These are phyloP conservation scores for Nepenthes mirabilis DNA, from an alignment of 148 eudicot species.

Conservation along the genomic window DNA sequence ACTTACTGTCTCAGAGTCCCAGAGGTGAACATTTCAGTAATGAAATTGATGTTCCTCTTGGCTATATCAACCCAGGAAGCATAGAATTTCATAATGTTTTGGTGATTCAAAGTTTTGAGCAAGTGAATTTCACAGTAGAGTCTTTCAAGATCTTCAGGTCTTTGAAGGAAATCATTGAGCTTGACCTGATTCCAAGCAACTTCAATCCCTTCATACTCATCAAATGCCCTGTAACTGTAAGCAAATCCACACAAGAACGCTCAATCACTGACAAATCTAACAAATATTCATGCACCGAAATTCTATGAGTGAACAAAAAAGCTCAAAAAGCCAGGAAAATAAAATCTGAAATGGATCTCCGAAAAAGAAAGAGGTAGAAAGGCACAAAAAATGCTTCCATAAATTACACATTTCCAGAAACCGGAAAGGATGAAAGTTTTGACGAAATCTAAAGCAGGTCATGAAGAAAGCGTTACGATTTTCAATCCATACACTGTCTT, in stretches of 20 bases:
- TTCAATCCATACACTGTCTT: constrained; percentile 58
- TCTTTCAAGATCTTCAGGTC: constrained; percentile 74
- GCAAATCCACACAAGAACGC: constrained; percentile 4
- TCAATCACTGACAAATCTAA: constrained; percentile 18
- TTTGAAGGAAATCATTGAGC: constrained; percentile 54
- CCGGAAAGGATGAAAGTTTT: neutral
- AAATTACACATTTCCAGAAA: neutral
- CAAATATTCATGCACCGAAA: constrained; percentile 11
- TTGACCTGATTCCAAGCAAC: constrained; percentile 90
- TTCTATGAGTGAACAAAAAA: neutral
- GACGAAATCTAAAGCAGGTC: constrained; percentile 10
- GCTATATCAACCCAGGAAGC: constrained; percentile 76
- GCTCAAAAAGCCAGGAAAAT: neutral
- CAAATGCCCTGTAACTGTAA: constrained; percentile 69
- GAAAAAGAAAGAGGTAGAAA: too few relatives aligned
- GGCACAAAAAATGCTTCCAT: constrained; percentile 3
- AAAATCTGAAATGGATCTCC: neutral
- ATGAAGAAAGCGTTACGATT: neutral
- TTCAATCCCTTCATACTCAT: constrained; percentile 79
- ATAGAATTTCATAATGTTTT: constrained; percentile 63
- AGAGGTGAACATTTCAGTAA: constrained; percentile 82
- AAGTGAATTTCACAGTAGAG: constrained; percentile 68
- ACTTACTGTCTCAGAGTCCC: constrained; percentile 80
- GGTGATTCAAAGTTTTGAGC: constrained; percentile 63
- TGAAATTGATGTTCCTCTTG: constrained; percentile 65